These are phyloP conservation scores for Didymella segeticola DNA, from an alignment of 2,329 filamentous ascomycete species.

Conservation along the genomic window DNA sequence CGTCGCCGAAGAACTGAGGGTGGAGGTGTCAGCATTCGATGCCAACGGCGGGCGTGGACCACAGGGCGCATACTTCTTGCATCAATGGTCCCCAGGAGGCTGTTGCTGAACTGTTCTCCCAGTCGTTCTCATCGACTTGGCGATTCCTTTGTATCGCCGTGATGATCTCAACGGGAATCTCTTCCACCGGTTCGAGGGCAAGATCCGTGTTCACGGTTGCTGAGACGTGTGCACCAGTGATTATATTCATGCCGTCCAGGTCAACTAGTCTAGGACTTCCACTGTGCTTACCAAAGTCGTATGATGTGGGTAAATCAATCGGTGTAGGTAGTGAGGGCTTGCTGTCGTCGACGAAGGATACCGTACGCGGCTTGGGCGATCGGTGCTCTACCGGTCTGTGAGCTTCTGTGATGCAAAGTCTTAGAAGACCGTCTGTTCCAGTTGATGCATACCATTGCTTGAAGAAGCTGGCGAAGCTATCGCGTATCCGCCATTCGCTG, in stretches of 20 bases:
- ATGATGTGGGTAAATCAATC: slow-evolving; percentile 16
- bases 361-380: slow-evolving; percentile 28
- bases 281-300: slow-evolving; percentile 21
- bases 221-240: slow-evolving; percentile 19
- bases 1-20: slow-evolving; percentile 38
- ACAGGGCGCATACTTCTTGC: slow-evolving; percentile 26
- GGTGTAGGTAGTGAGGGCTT: slow-evolving; percentile 25
- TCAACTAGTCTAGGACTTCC: slow-evolving; percentile 25
- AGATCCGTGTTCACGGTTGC: slow-evolving; percentile 16
- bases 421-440: not conserved
- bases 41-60: not conserved
- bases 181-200: slow-evolving; percentile 24
- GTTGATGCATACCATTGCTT: slow-evolving; percentile 35
- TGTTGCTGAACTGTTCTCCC: slow-evolving; percentile 26
- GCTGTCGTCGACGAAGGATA: slow-evolving; percentile 22
- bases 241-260: slow-evolving; percentile 44
- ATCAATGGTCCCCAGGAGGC: slow-evolving; percentile 41
- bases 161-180: slow-evolving; percentile 18
- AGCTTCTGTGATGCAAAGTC: slow-evolving; percentile 23
- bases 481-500: slow-evolving; percentile 11
- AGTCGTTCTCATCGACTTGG: slow-evolving; percentile 23
- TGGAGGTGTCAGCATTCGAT: slow-evolving; percentile 2
- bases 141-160: slow-evolving; percentile 13
- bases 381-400: slow-evolving; percentile 34
- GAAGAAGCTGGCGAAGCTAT: slow-evolving; percentile 27